Base-by-base conservation (phyloP, 805 yeast species). In the Brettanomyces anomalus region DNA sequence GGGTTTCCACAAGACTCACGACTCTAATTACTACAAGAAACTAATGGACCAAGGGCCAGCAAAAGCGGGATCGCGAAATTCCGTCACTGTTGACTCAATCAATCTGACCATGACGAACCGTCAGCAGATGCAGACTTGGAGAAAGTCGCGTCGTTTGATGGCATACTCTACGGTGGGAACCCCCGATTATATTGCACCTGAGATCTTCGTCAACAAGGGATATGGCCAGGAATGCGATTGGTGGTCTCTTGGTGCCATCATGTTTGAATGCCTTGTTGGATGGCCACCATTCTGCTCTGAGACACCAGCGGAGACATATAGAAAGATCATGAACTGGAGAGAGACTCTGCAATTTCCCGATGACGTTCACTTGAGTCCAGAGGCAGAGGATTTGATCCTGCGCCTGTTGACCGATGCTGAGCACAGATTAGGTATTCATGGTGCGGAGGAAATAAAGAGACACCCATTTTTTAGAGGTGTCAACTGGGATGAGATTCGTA, bases 221-320 rank as follows among this genome's bases (percentile, higher is more conserved):
- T 88, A 88, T 62, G 95, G 96, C 11, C 95, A 87, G 65, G 96
- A 88, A 58, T 88, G 97, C 65, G 97, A 88, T 62, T 88, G 97
- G 97, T 88, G 97, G 97, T 84, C 95, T 7, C 65, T 88, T 37
- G 97, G 97, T 26, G 95, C 96, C 1, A 88, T 88, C 57, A 89
- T 88, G 97, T 88, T 83, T 63, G 97, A 88, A 70, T 88, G 97
- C 67, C 67, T 88, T 48, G 85, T 88, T 46, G 97, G 97, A 28
- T 88, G 96, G 95, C 96, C 97, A 20, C 97, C 97, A 38, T 88
- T 88, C 62, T 88, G 96, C 66, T 81, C 93, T 0, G 96, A 88
- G 56, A 85, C 95, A 10, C 95, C 96, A 10, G 95, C 86, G 47
- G 97, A 88, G 52, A 88, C 97, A 0, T 88, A 88, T 62, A 74